Base-by-base conservation (phyloP, 257 asterid genomes). In the Nicotiana paniculata region DNA sequence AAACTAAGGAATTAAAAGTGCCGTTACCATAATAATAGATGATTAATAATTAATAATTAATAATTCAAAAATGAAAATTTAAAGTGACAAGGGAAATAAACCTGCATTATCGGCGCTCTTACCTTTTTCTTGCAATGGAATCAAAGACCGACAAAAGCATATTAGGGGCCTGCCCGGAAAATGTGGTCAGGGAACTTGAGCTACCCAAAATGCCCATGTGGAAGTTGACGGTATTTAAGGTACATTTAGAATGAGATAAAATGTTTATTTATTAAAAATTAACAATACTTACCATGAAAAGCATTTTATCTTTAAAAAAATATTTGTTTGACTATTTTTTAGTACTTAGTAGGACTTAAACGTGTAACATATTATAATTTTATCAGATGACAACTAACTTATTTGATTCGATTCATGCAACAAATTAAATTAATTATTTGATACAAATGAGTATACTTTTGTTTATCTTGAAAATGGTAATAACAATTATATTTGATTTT, bases 101-200 rank as follows among this genome's bases (percentile, higher is more conserved):
- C 21, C 76, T 89, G 91, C 86, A 87, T 89, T 85, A 88, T 84
- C 83, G 79, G 80, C 80, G 81, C 81, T 90, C 85, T 82, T 79
- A 76, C 91, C 85, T 86, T 88, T 87, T 69, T 84, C 82, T 82
- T 84, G 39, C 80, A 72, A 77, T 79, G 82, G 90, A 89, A 88
- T 86, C 90, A 86, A 84, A 26, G 92, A 90, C 92, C 83, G 81
- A 83, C 28, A 85, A 90, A 92, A 91, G 90, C 76, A 85, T 90
- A 87, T 69, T 68, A 81, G 87, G 80, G 87, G 35, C 69, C 88
- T 89, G 94, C 90, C 95, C 95, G 89, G 78, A 83, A 89, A 91
- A 89, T 66, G 39, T 86, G 92, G 92, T 92, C 88, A 89, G 90
- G 2, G 10, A 15, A 43, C 66, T 35, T 74, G 66, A 77, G 82